A percentile compares a stretch with the other conserved stretches of the same genome.
Conservation (phyloP, 2,329 filamentous ascomycete genomes). For the Cytospora leucostoma region DNA sequence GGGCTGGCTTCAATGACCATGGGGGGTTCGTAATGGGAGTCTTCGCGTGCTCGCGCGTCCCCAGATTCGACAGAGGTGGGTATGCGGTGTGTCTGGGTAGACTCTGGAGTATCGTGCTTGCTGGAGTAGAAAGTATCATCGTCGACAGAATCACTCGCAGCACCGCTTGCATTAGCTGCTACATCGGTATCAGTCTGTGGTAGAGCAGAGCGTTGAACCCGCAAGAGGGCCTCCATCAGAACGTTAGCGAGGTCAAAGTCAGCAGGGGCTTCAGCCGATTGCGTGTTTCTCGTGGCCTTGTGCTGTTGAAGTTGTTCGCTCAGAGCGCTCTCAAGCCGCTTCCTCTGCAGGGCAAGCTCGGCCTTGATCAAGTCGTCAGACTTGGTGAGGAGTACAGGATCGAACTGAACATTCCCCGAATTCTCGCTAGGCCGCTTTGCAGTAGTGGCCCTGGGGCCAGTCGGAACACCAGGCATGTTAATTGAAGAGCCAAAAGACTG, state of each 20-base stretch:
- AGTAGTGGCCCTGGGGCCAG: constrained; percentile 33
- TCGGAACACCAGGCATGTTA: constrained; percentile 15
- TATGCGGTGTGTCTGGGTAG: constrained; percentile 49
- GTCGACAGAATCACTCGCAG: constrained; percentile 79
- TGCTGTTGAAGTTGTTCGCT: constrained; percentile 75
- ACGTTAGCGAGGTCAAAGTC: constrained; percentile 75
- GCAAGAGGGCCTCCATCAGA: constrained; percentile 67
- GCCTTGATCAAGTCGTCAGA: constrained; percentile 81
- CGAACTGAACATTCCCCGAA: constrained; percentile 65
- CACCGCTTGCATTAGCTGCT: constrained; percentile 57
- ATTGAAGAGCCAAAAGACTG: constrained; percentile 16
- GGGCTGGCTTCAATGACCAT: constrained; percentile 33
- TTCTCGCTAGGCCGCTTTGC: constrained; percentile 42
- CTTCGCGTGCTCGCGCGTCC: constrained; percentile 42
- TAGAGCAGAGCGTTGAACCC: constrained; percentile 68
- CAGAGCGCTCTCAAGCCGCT: constrained; percentile 75
- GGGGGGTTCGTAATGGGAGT: constrained; percentile 40
- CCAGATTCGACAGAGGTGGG: constrained; percentile 43
- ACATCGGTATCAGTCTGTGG: constrained; percentile 57
- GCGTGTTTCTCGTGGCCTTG: constrained; percentile 46
- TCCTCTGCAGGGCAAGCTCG: constrained; percentile 76
- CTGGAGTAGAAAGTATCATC: constrained; percentile 97
- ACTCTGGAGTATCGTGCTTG: constrained; percentile 76
- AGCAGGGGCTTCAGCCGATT: constrained; percentile 53
- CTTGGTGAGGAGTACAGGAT: constrained; percentile 83